Evolutionary conservation across 768 basidiomycete genomes (phyloP), one percentile per base, ranked within the genome.

Genomic region (Tulasnella sp.): DNA sequence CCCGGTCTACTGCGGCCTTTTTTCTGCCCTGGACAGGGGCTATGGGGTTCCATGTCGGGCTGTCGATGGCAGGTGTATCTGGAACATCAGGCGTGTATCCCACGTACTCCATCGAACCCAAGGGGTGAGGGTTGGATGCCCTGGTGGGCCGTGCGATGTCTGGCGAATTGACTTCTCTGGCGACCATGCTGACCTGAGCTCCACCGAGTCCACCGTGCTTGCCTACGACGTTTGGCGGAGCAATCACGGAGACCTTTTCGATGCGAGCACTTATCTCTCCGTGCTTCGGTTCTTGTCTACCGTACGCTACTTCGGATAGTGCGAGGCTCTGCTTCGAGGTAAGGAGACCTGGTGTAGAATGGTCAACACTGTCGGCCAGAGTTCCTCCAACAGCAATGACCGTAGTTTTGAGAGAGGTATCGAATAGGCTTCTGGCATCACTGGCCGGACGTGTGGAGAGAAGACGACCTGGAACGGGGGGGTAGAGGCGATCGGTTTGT

Each of bases 391-490:
- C 52, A 3, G 52, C 52, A 32, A 49, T 57, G 6, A 32, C 41
- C 41, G 27, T 19, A 5, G 55, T 25, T 31, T 17, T 29, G 19
- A 49, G 23, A 6, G 2, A 27, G 19, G 55, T 15, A 7, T 19
- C 11, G 25, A 19, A 34, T 15, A 43, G 31, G 12, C 19, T 46
- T 23, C 32, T 23, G 27, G 42, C 42, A 7, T 40, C 32, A 17
- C n/a, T 17, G 27, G 41, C 2, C 14, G 17, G 19, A 19, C 46
- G 43, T 27, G 32, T 43, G 32, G 19, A 71, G 35, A 80, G 72
- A 61, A 82, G 59, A 57, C 85, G 74, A 49, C 83, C 87, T 6
- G 79, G 77, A 62, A 78, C 73, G 15, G 78, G 69, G 59, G 70
- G 73, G 6, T 73, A 73, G 65, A 71, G 73, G 65, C 81, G 70